Base-by-base conservation (phyloP, 2,329 filamentous ascomycete genomes). In the Fusarium decemcellulare region DNA sequence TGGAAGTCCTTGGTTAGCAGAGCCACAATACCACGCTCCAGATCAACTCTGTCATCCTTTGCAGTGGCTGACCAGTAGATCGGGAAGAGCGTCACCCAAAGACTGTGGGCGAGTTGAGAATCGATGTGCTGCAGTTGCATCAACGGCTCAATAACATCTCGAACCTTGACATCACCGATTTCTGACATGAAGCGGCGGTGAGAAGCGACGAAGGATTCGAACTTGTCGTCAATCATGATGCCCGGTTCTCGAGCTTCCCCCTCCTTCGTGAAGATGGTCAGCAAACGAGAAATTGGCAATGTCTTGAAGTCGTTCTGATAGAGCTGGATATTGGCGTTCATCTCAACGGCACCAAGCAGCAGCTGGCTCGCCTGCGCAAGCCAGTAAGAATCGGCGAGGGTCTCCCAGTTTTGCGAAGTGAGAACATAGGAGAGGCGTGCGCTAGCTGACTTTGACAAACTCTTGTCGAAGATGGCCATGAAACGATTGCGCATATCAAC, bases 401-500 rank as follows among this genome's bases (percentile, higher is more conserved):
- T 97, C 77, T 98, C 95, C 96, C 96, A 99, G 74, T 98, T 98
- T 78, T 99, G 97, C 27, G 93, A 92, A 1, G 91, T 91, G 59
- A 99, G 88, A 5, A 98, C 92, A 81, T 98, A 98, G 63, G 92
- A 92, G 40, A 99, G 86, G 39, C 97, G 91, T 61, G 93, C 93
- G 75, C 92, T 97, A 1, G 95, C 95, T 8, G 94, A 94, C 76
- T 95, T 93, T n/a, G 94, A 97, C 70, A 99, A 84, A 77, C 94
- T 97, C 80, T 92, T 93, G 80, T 98, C 95, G 72, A 99, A 98
- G 68, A 99, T 98, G 18, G 89, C 89, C 90, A 99, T 94, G 83
- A 99, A 99, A 14, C 95, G 91, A 75, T 97, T 97, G 46, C 96
- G 92, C 94, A 98, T 98, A 61, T 97, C 93, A 12, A 98, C 93